Base-by-base conservation (phyloP, 495 filamentous ascomycete genomes). In the Daldinia vernicosa region DNA sequence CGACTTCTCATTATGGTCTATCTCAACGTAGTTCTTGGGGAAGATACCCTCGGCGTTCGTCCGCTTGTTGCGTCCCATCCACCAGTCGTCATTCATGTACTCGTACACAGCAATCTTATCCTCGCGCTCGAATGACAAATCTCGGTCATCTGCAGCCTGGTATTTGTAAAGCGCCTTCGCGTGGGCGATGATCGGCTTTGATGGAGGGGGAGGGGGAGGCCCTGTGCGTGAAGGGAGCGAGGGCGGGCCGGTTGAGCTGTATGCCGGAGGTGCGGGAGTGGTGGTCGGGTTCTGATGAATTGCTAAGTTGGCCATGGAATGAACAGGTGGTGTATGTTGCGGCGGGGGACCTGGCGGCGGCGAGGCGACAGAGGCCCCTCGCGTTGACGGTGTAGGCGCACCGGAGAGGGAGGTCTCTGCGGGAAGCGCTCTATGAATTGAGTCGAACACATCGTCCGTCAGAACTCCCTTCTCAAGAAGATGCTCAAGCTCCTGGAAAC, bases 81-180 rank as follows among this genome's bases (percentile, higher is more conserved):
- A 97, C 96, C 95, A 99, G 75, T 99, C 95, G 19, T 88, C 89
- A 72, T 98, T 98, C 89, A 96, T 93, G 80, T 97, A 93, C 77
- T 97, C 92, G 53, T 87, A 83, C 27, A 99, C 90, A 54, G 88
- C 85, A 70, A 99, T 83, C 24, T 86, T 84, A 80, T 97, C 94
- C 74, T 93, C 88, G 28, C 88, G 88, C 63, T 89, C 84, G 70
- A 99, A 86, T 1, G 85, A 86, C 60, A 94, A 83, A 78, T 98
- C 95, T 39, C 92, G 92, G 6, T 89, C 81, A 68, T 97, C 93
- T 32, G 88, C 85, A 14, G 89, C 90, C 27, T 83, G 85, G 83
- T 97, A 99, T 66, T 87, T 86, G 80, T 95, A 98, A 6, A 97
- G 84, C 4, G 95, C 95, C 19, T 88, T 85, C n/a, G 92, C 93